Evolutionary conservation across 202 grass and related monocot species (phyloP), one percentile per base, ranked within the genome.

Genomic region (Musa balbisiana): DNA sequence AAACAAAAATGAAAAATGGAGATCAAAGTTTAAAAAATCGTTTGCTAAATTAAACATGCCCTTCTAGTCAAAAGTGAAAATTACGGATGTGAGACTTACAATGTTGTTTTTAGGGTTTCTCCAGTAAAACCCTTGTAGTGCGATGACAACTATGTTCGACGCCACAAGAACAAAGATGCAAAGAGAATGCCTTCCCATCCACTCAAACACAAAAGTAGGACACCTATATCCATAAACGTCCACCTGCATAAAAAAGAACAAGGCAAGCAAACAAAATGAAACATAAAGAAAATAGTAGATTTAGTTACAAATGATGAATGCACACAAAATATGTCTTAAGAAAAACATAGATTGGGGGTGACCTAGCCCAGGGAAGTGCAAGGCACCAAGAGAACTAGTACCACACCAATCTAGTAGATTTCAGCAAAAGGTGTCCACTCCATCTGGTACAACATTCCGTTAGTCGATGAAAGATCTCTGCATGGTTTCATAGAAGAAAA

Each of bases 141-240:
- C 43, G 23, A 73, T 65, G 13, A 73, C 22, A 64, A 21, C 49
- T 26, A 80, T 53, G 56, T 80, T 73, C 10, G 49, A 80, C 43
- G 78, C 55, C 43, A 80, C 56, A 51, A 80, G 49, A 73, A 80
- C 17, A 33, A 80, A 73, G 55, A 80, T 80, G 20, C 78, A 73
- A 52, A 80, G 78, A 80, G 78, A 80, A 73, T 80, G 69, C 50
- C 33, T 80, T 73, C 78, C 78, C 68, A 80, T 73, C 69, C 58
- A 73, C 14, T 80, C 43, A 21, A 80, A 73, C 43, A 73, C 56
- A 63, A 64, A 80, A 64, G 69, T 80, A 51, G 50, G 49, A 51
- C 5, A 24, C 14, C 33, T 77, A 49, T 77, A 77, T 64, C 50
- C 62, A 66, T 77, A 77, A 17, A 66, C 43, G 43, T 80, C 53